Evolutionary conservation across 169 alveolate genomes (phyloP), one percentile per base, ranked within the genome.

Genomic region (Theileria equi): DNA sequence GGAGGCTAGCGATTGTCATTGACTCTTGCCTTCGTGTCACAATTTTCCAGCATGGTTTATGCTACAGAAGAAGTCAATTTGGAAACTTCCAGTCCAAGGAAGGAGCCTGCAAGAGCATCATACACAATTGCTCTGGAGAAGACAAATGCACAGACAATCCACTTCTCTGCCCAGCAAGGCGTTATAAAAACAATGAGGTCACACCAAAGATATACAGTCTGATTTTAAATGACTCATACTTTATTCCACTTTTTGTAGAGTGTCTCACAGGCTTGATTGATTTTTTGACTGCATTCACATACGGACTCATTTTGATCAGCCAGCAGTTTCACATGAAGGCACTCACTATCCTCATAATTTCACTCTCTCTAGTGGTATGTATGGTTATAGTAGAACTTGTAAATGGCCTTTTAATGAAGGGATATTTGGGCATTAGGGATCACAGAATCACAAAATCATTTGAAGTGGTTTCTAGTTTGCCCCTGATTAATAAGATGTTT

Each of bases 41-140:
- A 0, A 25, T 67, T 1, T 67, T 67, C 61, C 79, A 67, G 60
- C 79, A 67, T 25, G 70, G 71, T n/a, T 16, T 67, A 49, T 67
- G 63, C n/a, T 62, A 55, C 28, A 45, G 79, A 5, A 58, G 79
- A 25, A 59, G n/a, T n/a, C n/a, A n/a, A n/a, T n/a, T n/a, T n/a
- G n/a, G n/a, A n/a, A n/a, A n/a, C n/a, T n/a, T n/a, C n/a, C n/a
- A n/a, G n/a, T n/a, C n/a, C n/a, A n/a, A n/a, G n/a, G n/a, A n/a
- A n/a, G n/a, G n/a, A n/a, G n/a, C n/a, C 53, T 19, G 25, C 44
- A 5, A 35, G 34, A 13, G 55, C 52, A n/a, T 10, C 29, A 13
- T 10, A 4, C 3, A 45, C 10, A 54, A 53, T 49, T 21, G 36
- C 25, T n/a, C 59, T 5, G 35, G 10, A 4, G 36, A 5, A 0